Evolutionary conservation across 768 basidiomycete species (phyloP).

Genomic region (Arthromyces matolae): DNA sequence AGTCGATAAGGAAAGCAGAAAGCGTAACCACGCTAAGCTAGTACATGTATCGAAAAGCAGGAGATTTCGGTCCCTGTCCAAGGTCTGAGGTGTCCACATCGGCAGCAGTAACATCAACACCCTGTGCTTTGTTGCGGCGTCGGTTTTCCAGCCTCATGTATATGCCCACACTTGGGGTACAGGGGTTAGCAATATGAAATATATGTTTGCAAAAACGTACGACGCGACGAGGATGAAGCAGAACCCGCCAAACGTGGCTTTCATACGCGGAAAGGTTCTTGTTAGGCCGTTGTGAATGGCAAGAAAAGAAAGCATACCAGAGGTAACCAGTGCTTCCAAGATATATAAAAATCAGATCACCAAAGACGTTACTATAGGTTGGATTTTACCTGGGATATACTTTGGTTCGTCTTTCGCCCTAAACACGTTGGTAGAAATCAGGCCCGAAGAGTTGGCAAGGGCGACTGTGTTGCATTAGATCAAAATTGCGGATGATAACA

Average conservation of each 20-base stretch:
- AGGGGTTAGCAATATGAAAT: conserved; percentile 2
- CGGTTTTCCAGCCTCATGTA: conserved; percentile 51
- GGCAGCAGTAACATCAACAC: conserved; percentile 35
- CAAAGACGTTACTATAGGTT: neutral
- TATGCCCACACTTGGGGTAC: conserved; percentile 31
- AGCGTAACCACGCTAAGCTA: conserved; percentile 18
- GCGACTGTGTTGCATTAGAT: conserved; percentile 33
- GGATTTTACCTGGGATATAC: conserved; percentile 38
- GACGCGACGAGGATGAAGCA: conserved; percentile 40
- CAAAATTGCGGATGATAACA: neutral
- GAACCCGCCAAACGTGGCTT: conserved; percentile 45
- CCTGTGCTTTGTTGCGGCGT: conserved; percentile 39
- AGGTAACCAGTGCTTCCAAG: conserved; percentile 36
- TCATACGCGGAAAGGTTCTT: neutral
- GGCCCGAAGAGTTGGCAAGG: conserved; percentile 44
- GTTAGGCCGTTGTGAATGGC: neutral
- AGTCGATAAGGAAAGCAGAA: too few species aligned
- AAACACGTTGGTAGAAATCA: conserved; percentile 52
- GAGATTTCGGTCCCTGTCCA: conserved; percentile 37
- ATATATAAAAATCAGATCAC: too few species aligned
- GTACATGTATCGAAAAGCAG: conserved; percentile 48
- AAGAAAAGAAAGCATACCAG: conserved; percentile 27
- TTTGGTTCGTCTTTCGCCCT: conserved; percentile 46
- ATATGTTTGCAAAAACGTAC: conserved; percentile 19
- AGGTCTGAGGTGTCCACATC: conserved; percentile 45